Percentiles rank a stretch among this genome's conserved stretches.
These are phyloP conservation scores for Plasmodium falciparum DNA, from an alignment of 169 alveolate genomes.

Conservation along the genomic window DNA sequence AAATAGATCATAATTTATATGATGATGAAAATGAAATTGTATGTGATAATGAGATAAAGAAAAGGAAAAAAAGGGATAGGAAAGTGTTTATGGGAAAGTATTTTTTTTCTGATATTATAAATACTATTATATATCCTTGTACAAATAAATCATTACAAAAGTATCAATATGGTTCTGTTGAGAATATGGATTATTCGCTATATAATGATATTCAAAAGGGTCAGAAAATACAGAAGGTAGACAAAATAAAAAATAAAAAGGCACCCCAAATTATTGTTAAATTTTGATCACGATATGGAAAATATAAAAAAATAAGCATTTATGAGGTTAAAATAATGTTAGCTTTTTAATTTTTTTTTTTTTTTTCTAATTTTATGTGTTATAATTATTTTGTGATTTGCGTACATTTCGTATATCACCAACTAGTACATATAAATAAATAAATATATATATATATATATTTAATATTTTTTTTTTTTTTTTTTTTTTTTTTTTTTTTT, in stretches of 20 bases:
- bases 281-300: neutral
- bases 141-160: no score
- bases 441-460: neutral
- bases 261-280: slow-evolving; percentile 46
- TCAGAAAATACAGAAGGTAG: neutral
- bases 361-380: slow-evolving; percentile 10
- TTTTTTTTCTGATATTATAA: slow-evolving; percentile 56
- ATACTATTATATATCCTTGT: slow-evolving; percentile 15
- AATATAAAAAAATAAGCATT: no score
- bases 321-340: neutral
- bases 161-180: no score
- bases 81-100: slow-evolving; percentile 71
- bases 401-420: slow-evolving; percentile 5
- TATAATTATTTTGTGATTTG: slow-evolving; percentile 9
- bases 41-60: neutral
- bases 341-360: neutral
- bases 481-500: no score
- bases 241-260: neutral
- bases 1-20: neutral
- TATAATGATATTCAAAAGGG: no score
- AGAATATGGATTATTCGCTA: no score
- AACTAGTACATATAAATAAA: neutral
- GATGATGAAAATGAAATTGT: slow-evolving; percentile 13
- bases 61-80: slow-evolving; percentile 31
- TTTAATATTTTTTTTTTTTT: neutral